Evolutionary conservation across 805 yeast species (phyloP), one percentile per base, ranked within the genome.

Genomic region (Pichia cabralensis): DNA sequence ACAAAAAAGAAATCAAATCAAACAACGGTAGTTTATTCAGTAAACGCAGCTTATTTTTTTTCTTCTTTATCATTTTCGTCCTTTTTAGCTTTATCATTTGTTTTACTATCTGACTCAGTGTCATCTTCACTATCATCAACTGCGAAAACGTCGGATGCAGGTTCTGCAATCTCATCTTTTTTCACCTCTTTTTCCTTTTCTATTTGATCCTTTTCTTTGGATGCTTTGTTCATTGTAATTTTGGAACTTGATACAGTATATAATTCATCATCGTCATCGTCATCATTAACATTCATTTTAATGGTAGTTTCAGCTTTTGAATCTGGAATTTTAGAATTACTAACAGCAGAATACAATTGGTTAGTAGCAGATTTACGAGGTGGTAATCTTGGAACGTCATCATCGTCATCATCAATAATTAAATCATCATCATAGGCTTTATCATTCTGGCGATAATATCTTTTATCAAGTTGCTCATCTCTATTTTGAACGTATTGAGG

Each of bases 51-150:
- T 13, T 19, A 12, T 19, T 15, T 8, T 14, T 11, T 25, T 8
- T 6, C 9, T 4, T 19, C 9, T 11, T 13, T 19, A 13, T 28
- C 10, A 28, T 19, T 12, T 14, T 25, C 6, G 3, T 8, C 26
- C 3, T 8, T 10, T 8, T 14, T 25, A 14, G 10, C 17, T 6
- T 25, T 14, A 3, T 14, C 18, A 41, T 37, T 42, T 40, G 28
- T 36, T n/a, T n/a, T n/a, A 32, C 29, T 31, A 5, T 41, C 38
- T 3, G 43, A 49, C 7, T 48, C 58, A 5, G 52, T 60, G 16
- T 58, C 65, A 26, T 68, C 74, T 34, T 69, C 74, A 38, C 69
- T 62, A 35, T 68, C 74, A 27, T 67, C 73, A 31, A 71, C 67
- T 31, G 64, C 53, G 44, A 71, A 71, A 4, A 71, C 69, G 31